Base-by-base conservation (phyloP, 768 basidiomycete genomes). In the Tremella fuciformis region DNA sequence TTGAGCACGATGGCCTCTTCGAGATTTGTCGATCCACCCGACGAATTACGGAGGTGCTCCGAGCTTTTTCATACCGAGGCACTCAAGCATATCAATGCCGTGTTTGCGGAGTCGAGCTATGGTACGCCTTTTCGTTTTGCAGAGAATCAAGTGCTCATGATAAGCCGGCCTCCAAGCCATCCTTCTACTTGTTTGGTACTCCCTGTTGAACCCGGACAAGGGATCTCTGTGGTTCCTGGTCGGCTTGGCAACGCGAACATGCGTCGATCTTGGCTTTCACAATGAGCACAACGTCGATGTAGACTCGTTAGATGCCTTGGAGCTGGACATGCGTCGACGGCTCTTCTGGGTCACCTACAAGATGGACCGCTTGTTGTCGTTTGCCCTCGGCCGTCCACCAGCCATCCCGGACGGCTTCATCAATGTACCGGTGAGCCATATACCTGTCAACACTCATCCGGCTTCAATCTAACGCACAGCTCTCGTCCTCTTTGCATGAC, bases 151-250 rank as follows among this genome's bases (percentile, higher is more conserved):
- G 22, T 13, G 44, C 41, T 55, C 2, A 46, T 16, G 16, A 51
- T 21, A 40, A 73, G 71, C 74, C 56, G 77, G 77, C 1, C 59
- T 78, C 7, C 77, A 78, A 63, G 77, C 76, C 4, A 75, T 78
- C 41, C 53, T 78, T 11, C 65, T 78, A 21, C 65, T 69, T 11
- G 68, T 73, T n/a, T 76, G 74, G 68, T 78, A 78, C 58, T 75
- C 77, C 8, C 68, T 78, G n/a, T 64, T 78, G 40, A 78, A 78
- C 60, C 77, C 77, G 11, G 72, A 73, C 26, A 73, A 76, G 55
- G 77, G 77, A 18, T 74, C 73, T n/a, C 74, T 78, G 50, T 78
- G 77, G 77, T 76, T 74, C 65, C 66, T 78, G 13, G 73, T 76
- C 24, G 77, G 77, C 13, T 66, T 78, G 41, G 77, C 77, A 3